Evolutionary conservation across 805 yeast genomes (phyloP).

Genomic region (Kuraishia cidri): DNA sequence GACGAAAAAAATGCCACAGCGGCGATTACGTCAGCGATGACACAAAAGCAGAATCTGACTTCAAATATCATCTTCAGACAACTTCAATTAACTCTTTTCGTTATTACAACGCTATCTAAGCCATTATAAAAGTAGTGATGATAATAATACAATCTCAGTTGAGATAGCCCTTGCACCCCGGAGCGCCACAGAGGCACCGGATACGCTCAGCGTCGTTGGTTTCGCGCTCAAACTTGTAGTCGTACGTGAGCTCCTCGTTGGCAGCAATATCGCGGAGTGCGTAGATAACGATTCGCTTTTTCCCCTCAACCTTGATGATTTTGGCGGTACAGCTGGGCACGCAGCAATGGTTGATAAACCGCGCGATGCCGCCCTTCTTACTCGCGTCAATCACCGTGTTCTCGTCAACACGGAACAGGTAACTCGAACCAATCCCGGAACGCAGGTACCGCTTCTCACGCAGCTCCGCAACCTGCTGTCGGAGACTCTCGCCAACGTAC

Average conservation of each 20-base stretch:
- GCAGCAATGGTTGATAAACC: conserved; percentile 96
- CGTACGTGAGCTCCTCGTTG: conserved; percentile 90
- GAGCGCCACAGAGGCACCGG: conserved; percentile 91
- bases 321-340: conserved; percentile 97
- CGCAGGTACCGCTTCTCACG: conserved; percentile 79
- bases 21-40: too few species aligned
- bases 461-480: conserved; percentile 91
- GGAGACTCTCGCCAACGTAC: conserved; percentile 89
- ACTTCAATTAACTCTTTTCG: too few species aligned
- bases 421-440: conserved; percentile 93
- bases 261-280: conserved; percentile 83
- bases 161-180: conserved; percentile 86
- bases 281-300: conserved; percentile 88
- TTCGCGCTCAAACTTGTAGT: conserved; percentile 91
- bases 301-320: conserved; percentile 90
- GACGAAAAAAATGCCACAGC: too few species aligned
- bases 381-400: conserved; percentile 96
- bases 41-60: too few species aligned
- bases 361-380: conserved; percentile 92
- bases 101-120: too few species aligned
- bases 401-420: conserved; percentile 86
- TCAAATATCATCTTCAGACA: too few species aligned
- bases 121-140: too few species aligned
- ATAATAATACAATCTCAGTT: conserved; percentile 30
- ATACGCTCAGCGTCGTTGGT: conserved; percentile 81